phyloP scores from a whole-genome alignment of 257 asterid species.

The Capsicum baccatum region DNA sequence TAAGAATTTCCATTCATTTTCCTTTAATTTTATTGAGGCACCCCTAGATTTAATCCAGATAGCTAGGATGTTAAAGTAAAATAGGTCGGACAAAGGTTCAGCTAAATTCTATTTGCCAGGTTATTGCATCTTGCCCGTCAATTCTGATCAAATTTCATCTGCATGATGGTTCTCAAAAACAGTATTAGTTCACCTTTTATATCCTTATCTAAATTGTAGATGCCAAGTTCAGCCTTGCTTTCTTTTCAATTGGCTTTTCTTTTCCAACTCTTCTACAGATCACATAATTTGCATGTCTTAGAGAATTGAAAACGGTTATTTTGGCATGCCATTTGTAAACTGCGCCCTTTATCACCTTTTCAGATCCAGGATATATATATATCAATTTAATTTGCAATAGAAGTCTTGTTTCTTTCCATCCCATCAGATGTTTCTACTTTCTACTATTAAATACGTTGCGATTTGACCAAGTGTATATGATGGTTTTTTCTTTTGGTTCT shows the following conservation, averaged over 20 bases:
- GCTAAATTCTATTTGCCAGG: background rate
- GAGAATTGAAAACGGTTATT: background rate
- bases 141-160: background rate
- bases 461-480: background rate
- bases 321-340: background rate
- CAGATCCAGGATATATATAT: background rate
- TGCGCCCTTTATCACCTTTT: background rate
- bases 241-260: background rate
- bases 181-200: background rate
- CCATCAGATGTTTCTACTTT: background rate
- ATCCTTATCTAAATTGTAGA: background rate
- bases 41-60: background rate
- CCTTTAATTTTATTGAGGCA: background rate
- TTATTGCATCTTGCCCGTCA: background rate
- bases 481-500: background rate
- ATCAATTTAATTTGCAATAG: background rate
- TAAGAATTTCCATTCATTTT: background rate
- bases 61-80: background rate
- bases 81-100: background rate
- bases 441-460: too few species aligned
- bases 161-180: conserved; percentile 1
- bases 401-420: background rate
- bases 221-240: background rate
- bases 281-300: background rate
- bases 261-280: background rate